phyloP scores from a whole-genome alignment of 1,139 yeast species.

The Meyerozyma guilliermondii region DNA sequence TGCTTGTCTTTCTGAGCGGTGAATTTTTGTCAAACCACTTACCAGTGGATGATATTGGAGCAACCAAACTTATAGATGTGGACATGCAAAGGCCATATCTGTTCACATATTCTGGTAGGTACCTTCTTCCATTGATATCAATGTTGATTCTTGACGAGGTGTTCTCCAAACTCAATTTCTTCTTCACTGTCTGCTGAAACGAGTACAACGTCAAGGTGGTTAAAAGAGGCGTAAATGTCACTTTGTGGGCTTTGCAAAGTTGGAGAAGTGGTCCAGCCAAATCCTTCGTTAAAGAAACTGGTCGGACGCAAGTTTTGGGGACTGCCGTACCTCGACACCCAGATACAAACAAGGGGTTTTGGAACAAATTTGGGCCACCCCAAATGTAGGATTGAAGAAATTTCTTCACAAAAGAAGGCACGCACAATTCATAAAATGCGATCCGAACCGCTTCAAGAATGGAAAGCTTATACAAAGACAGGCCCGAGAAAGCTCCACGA shows the following conservation, averaged over 20 bases:
- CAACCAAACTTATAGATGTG: conserved; percentile 5
- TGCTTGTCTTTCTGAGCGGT: conserved; percentile 3
- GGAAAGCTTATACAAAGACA: conserved; percentile 5
- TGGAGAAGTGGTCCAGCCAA: conserved; percentile 9
- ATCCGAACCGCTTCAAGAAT: conserved; percentile 5
- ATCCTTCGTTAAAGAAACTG: conserved; percentile 6
- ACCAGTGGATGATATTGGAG: not conserved
- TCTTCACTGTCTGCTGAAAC: conserved; percentile 18
- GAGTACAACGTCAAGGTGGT: conserved; percentile 14
- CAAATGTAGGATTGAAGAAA: not conserved
- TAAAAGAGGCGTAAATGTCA: conserved; percentile 26
- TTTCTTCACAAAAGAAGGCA: conserved; percentile 8
- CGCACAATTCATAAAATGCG: conserved; percentile 2
- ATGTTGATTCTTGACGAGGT: conserved; percentile 12
- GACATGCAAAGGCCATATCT: conserved; percentile 18
- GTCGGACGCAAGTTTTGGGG: conserved; percentile 10
- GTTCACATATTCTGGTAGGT: conserved; percentile 13
- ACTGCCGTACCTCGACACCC: conserved; percentile 8
- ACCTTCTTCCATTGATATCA: conserved; percentile 25
- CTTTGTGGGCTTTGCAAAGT: conserved; percentile 12
- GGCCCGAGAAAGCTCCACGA: not conserved
- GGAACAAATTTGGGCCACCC: conserved; percentile 8
- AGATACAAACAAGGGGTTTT: conserved; percentile 14
- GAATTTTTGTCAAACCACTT: not conserved
- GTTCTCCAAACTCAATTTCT: conserved; percentile 5